phyloP scores from a whole-genome alignment of 2,329 filamentous ascomycete genomes.

The Emergomyces pasteurianus region DNA sequence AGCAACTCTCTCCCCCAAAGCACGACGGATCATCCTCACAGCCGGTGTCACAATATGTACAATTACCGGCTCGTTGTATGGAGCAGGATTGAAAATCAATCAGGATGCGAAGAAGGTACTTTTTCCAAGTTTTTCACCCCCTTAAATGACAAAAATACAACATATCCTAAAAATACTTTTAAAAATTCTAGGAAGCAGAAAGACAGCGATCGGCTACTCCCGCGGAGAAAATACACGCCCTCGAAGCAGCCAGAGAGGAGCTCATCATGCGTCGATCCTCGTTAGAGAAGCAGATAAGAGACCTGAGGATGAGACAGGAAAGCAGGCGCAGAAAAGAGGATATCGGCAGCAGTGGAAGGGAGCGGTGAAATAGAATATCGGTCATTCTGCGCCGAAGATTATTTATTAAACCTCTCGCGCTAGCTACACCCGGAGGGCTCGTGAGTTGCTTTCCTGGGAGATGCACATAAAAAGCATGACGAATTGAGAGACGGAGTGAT shows the following conservation, averaged over 20 bases:
- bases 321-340: slow-evolving; percentile 16
- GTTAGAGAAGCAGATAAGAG: slow-evolving; percentile 46
- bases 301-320: slow-evolving; percentile 33
- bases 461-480: background rate
- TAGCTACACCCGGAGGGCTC: background rate
- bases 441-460: background rate
- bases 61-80: slow-evolving; percentile 46
- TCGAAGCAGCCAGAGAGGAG: slow-evolving; percentile 39
- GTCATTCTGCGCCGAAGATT: background rate
- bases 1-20: slow-evolving; percentile 19
- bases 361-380: background rate
- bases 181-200: slow-evolving; percentile 28
- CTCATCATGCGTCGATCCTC: slow-evolving; percentile 40
- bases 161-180: background rate
- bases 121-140: background rate
- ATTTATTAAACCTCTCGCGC: background rate
- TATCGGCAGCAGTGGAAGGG: background rate
- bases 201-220: slow-evolving; percentile 39
- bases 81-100: slow-evolving; percentile 38
- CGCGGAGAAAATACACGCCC: slow-evolving; percentile 43
- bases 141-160: background rate
- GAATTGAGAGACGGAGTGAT: background rate
- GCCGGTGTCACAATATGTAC: slow-evolving; percentile 45
- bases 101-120: slow-evolving; percentile 13
- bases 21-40: slow-evolving; percentile 43